phyloP scores from a whole-genome alignment of 192 early-diverging fungal species.

The Gigaspora rosea region DNA sequence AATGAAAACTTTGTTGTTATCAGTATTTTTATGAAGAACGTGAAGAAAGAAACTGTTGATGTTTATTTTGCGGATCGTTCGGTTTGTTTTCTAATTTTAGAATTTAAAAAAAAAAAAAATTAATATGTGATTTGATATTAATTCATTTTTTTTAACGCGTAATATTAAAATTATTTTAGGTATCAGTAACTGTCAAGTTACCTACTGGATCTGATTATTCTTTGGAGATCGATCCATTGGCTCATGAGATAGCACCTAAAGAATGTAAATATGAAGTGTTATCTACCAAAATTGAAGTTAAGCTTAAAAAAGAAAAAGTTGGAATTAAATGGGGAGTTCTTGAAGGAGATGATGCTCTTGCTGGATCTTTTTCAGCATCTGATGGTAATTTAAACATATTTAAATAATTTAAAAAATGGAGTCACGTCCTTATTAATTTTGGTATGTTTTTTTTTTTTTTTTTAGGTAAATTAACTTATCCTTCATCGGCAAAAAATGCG shows the following conservation, averaged over 20 bases:
- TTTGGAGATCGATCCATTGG: conserved; percentile 90
- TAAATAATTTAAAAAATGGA: too few relatives aligned
- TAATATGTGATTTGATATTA: too few relatives aligned
- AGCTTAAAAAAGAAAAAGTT: conserved; percentile 72
- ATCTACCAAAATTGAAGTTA: conserved; percentile 94
- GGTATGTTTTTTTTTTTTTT: conserved; percentile 7
- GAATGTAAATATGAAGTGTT: conserved; percentile 76
- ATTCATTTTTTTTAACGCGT: not conserved
- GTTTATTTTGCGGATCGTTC: conserved; percentile 65
- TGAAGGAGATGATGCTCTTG: conserved; percentile 65
- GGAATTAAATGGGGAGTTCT: conserved; percentile 87
- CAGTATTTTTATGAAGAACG: conserved; percentile 89
- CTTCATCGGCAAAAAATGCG: conserved; percentile 53
- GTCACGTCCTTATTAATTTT: not conserved
- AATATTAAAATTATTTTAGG: conserved; percentile 29
- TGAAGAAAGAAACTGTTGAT: conserved; percentile 68
- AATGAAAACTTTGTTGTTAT: conserved; percentile 87
- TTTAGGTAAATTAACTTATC: conserved; percentile 40
- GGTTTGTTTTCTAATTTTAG: conserved; percentile 37
- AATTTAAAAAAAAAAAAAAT: too few relatives aligned
- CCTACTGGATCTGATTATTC: conserved; percentile 83
- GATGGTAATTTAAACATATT: conserved; percentile 41
- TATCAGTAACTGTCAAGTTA: conserved; percentile 83
- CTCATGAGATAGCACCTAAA: conserved; percentile 71
- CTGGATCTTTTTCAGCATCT: conserved; percentile 44